A percentile compares a stretch with the other conserved stretches of the same genome.
Evolutionary conservation across 345 rosid species (phyloP).

Genomic region (Citrus medica): DNA sequence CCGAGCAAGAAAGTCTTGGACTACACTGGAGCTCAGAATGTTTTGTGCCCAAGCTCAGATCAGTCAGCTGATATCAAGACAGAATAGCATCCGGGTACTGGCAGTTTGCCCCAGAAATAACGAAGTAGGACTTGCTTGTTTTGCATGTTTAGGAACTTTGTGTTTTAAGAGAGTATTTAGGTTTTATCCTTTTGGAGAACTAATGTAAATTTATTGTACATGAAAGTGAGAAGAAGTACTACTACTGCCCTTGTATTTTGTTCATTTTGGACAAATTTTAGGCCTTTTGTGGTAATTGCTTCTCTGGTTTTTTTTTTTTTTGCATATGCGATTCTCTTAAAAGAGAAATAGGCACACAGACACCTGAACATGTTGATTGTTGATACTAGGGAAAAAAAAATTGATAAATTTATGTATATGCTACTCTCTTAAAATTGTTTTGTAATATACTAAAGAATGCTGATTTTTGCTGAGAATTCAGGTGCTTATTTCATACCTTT

Average conservation of each 20-base stretch:
- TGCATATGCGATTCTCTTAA: no score
- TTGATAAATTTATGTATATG: no score
- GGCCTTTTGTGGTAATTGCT: neutral
- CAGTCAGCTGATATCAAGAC: neutral
- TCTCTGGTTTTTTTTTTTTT: no score
- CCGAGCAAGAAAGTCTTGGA: constrained; percentile 12
- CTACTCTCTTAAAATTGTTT: no score
- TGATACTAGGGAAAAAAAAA: no score
- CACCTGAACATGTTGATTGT: no score
- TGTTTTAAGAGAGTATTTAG: neutral
- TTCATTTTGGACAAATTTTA: no score
- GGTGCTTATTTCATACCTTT: no score
- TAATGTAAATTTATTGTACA: neutral
- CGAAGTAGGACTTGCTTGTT: neutral
- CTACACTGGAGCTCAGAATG: neutral
- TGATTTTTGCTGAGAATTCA: no score
- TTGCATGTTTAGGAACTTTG: neutral
- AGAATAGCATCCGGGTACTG: neutral
- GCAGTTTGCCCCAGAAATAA: neutral
- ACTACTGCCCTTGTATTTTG: neutral
- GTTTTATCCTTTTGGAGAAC: neutral
- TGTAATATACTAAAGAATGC: no score
- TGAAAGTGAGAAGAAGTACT: neutral
- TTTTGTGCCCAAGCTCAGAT: neutral
- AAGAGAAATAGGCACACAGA: no score